Evolutionary conservation across 2,329 filamentous ascomycete species (phyloP).

Genomic region (Fusarium continuum): DNA sequence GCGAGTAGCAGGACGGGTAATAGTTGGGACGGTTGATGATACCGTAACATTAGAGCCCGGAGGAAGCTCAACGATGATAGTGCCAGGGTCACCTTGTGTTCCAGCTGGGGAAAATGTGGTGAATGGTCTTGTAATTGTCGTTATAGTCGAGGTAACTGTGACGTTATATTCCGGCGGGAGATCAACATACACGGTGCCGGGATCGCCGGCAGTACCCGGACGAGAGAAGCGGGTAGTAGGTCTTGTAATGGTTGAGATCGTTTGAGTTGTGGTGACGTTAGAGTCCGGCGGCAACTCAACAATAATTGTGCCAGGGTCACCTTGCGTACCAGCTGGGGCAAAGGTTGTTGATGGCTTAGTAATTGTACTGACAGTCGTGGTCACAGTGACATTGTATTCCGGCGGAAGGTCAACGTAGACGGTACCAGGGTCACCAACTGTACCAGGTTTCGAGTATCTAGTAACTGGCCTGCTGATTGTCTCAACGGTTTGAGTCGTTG

Average conservation of each 20-base stretch:
- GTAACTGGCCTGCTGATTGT: conserved; percentile 10
- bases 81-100: conserved; percentile 13
- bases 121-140: conserved; percentile 3
- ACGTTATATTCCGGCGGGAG: conserved; percentile 22
- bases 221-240: conserved; percentile 1
- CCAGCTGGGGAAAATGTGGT: conserved; percentile 14
- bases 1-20: conserved; percentile 7
- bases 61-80: conserved; percentile 11
- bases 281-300: conserved; percentile 12
- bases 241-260: conserved; percentile 6
- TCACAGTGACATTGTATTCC: conserved; percentile 11
- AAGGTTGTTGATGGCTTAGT: conserved; percentile 3
- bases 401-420: conserved; percentile 17
- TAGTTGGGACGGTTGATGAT: conserved; percentile 3
- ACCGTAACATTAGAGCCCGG: conserved; percentile 3
- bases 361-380: conserved; percentile 7
- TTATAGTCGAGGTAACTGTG: conserved; percentile 1
- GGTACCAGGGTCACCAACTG: conserved; percentile 10
- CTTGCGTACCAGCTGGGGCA: conserved; percentile 6
- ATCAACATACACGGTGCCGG: conserved; percentile 8
- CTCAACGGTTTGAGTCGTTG: conserved; percentile 10
- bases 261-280: conserved; percentile 19
- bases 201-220: conserved; percentile 1
- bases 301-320: conserved; percentile 17
- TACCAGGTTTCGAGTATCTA: not conserved